Conservation (phyloP, 2,329 filamentous ascomycete species). For the Orbilia quercus region DNA sequence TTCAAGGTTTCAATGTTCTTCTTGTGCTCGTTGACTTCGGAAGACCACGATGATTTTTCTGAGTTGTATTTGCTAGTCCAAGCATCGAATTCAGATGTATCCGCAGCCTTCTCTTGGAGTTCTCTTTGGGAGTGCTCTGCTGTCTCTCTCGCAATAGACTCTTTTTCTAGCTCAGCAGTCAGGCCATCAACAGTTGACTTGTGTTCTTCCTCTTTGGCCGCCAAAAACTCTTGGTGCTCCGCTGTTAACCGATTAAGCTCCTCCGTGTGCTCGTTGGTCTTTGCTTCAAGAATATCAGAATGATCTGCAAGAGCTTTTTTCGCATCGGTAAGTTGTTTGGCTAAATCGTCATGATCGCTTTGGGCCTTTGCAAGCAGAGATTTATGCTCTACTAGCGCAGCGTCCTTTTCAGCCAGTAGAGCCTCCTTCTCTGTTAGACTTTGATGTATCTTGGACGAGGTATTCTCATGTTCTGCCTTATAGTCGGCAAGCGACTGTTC, state of each 20-base stretch:
- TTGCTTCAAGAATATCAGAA: slow-evolving; percentile 16
- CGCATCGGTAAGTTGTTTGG: slow-evolving; percentile 26
- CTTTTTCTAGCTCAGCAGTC: slow-evolving; percentile 46
- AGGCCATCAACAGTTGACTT: slow-evolving; percentile 38
- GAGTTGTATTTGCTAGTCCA: slow-evolving; percentile 36
- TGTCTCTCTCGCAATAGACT: slow-evolving; percentile 45
- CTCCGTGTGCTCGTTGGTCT: slow-evolving; percentile 17
- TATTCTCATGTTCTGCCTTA: slow-evolving; percentile 21
- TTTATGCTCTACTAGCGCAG: slow-evolving; percentile 30
- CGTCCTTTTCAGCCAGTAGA: slow-evolving; percentile 26
- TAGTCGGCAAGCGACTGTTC: slow-evolving; percentile 13
- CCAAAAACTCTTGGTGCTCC: slow-evolving; percentile 35
- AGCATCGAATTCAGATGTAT: slow-evolving; percentile 40
- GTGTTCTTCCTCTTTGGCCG: slow-evolving; percentile 49
- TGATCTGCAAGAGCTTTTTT: slow-evolving; percentile 37
- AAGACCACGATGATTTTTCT: slow-evolving; percentile 43
- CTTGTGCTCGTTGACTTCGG: slow-evolving; percentile 31
- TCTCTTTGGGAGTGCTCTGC: slow-evolving; percentile 40
- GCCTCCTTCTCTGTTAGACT: slow-evolving; percentile 36
- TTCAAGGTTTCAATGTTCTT: slow-evolving; percentile 47
- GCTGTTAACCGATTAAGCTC: slow-evolving; percentile 29
- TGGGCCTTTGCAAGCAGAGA: slow-evolving; percentile 28
- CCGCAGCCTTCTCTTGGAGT: slow-evolving; percentile 50
- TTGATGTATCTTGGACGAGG: slow-evolving; percentile 19
- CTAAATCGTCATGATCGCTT: slow-evolving; percentile 32